phyloP scores from a whole-genome alignment of 345 rosid genomes.

The Ceriops zippeliana region DNA sequence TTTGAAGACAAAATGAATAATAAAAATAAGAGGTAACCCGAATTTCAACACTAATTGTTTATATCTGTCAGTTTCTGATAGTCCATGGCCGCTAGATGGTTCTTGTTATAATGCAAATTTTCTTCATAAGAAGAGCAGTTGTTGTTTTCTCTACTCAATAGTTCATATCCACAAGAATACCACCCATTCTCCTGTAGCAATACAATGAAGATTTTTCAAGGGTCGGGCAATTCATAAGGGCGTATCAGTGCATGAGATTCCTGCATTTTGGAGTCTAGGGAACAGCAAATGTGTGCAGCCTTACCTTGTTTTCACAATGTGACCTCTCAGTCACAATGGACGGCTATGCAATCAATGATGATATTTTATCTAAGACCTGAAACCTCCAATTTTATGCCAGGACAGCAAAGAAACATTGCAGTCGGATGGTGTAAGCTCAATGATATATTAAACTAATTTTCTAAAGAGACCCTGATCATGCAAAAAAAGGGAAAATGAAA shows the following conservation, averaged over 20 bases:
- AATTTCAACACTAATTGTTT: too few species aligned
- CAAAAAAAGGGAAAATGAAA: background rate
- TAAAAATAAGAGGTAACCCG: too few species aligned
- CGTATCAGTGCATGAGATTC: too few species aligned
- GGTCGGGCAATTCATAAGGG: background rate
- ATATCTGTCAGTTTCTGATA: background rate
- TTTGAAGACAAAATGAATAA: too few species aligned
- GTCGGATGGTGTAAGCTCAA: too few species aligned
- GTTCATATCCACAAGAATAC: background rate
- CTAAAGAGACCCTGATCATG: too few species aligned
- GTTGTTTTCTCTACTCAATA: background rate
- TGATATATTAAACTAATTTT: too few species aligned
- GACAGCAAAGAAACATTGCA: too few species aligned
- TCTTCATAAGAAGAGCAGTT: background rate
- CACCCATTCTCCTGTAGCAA: background rate
- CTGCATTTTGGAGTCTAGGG: too few species aligned
- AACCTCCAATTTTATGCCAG: background rate
- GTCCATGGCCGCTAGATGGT: background rate
- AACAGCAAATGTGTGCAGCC: too few species aligned
- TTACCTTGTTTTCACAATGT: too few species aligned
- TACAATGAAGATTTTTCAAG: background rate
- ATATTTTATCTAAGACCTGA: background rate
- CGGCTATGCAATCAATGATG: background rate
- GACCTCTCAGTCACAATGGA: too few species aligned
- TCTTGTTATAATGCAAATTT: background rate